Conservation (phyloP, 768 basidiomycete species). For the Glaciozyma antarctica region DNA sequence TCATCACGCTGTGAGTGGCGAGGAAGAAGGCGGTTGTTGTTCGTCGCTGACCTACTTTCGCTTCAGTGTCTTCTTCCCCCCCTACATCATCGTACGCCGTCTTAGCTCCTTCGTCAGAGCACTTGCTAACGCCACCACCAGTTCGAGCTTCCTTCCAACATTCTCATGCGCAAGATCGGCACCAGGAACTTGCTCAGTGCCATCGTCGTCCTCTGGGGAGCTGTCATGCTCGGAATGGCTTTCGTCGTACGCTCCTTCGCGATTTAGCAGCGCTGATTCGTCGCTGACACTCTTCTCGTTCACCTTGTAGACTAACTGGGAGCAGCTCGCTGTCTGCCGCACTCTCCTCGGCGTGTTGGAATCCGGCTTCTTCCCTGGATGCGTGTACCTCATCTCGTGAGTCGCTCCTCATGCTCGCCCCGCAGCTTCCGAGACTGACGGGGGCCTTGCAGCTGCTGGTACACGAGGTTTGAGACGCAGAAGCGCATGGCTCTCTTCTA, state of each 20-base stretch:
- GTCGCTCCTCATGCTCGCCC: not conserved
- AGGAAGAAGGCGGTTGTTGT: too few species aligned
- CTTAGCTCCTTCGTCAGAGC: too few species aligned
- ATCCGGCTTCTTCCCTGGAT: slow-evolving; percentile 32
- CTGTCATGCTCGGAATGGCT: slow-evolving; percentile 35
- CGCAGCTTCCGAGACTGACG: not conserved
- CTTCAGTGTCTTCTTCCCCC: slow-evolving; percentile 33
- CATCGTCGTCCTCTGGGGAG: slow-evolving; percentile 31
- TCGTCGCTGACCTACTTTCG: too few species aligned
- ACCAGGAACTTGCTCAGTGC: slow-evolving; percentile 17
- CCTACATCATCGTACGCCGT: slow-evolving; percentile 29
- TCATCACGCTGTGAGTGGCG: too few species aligned
- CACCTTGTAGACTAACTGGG: slow-evolving; percentile 30
- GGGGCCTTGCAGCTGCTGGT: slow-evolving; percentile 29
- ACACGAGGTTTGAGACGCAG: slow-evolving; percentile 36
- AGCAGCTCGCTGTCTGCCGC: slow-evolving; percentile 35
- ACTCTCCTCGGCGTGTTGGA: slow-evolving; percentile 37
- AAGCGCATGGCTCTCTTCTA: slow-evolving; percentile 37
- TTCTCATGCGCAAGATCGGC: slow-evolving; percentile 36
- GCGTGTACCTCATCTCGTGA: slow-evolving; percentile 30
- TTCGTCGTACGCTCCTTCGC: slow-evolving; percentile 36
- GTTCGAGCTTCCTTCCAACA: slow-evolving; percentile 37
- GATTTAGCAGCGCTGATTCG: too few species aligned
- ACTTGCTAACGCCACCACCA: not conserved
- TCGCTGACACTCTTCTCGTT: too few species aligned